These are phyloP conservation scores for Emericellopsis terricola DNA, from an alignment of 495 filamentous ascomycete species.

Conservation along the genomic window DNA sequence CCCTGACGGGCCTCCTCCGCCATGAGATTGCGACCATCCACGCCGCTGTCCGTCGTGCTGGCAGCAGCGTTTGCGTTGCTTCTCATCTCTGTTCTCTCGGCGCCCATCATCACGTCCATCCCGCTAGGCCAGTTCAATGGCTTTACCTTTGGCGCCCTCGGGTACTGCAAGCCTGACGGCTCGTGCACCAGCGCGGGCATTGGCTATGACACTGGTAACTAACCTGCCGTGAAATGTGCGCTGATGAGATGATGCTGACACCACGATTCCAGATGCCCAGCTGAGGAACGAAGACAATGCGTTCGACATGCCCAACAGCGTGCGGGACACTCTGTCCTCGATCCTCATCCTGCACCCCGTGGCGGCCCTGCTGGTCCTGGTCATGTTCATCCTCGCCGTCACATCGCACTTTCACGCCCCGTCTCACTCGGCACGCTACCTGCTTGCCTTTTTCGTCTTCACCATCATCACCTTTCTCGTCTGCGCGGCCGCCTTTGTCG, in stretches of 20 bases:
- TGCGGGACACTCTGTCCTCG: conserved; percentile 71
- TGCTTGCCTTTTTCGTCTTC: conserved; percentile 70
- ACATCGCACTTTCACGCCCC: conserved; percentile 78
- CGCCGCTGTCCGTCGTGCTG: conserved; percentile 73
- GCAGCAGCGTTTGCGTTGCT: conserved; percentile 72
- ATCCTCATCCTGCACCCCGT: conserved; percentile 36
- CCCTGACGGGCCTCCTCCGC: too few relatives aligned
- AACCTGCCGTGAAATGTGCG: not conserved
- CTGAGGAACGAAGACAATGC: conserved; percentile 22
- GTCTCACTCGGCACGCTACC: conserved; percentile 80
- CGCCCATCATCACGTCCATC: conserved; percentile 73
- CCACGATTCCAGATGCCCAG: not conserved
- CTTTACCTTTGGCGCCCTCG: conserved; percentile 83
- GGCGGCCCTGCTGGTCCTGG: conserved; percentile 11
- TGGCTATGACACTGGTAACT: conserved; percentile 72
- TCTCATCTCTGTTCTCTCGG: conserved; percentile 77
- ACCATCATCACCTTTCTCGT: conserved; percentile 71
- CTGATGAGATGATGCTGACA: conserved; percentile 3
- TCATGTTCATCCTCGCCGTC: conserved; percentile 39
- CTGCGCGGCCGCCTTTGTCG: conserved; percentile 72
- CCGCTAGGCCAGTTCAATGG: conserved; percentile 61
- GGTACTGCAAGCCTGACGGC: conserved; percentile 46
- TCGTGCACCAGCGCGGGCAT: conserved; percentile 56
- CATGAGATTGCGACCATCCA: conserved; percentile 68
- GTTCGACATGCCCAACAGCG: conserved; percentile 57